Evolutionary conservation across 495 filamentous ascomycete genomes (phyloP).

Genomic region (Trichoderma orchidacearum): DNA sequence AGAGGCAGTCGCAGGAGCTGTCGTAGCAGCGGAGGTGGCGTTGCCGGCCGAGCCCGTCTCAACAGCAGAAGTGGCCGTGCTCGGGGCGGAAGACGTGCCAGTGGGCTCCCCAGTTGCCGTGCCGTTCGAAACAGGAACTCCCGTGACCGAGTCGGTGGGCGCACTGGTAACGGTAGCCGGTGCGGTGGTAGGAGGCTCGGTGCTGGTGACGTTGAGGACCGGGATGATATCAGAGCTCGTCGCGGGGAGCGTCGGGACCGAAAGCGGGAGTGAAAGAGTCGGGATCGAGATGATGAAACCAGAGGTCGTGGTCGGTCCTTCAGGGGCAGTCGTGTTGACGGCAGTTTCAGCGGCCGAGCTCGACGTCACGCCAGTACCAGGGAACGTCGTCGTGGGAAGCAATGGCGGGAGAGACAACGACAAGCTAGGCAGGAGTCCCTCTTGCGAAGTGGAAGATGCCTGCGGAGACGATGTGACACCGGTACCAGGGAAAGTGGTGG

Average conservation of each 20-base stretch:
- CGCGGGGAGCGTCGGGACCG: not conserved
- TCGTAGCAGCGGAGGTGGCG: not conserved
- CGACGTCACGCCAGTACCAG: too few species aligned
- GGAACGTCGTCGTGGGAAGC: not conserved
- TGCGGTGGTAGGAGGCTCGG: not conserved
- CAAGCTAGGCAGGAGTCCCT: too few species aligned
- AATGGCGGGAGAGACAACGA: too few species aligned
- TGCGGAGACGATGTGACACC: too few species aligned
- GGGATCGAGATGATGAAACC: not conserved
- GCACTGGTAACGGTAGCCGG: not conserved
- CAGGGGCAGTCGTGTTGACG: not conserved
- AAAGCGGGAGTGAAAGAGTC: not conserved
- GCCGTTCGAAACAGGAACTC: not conserved
- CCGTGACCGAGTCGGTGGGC: not conserved
- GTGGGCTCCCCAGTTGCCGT: not conserved
- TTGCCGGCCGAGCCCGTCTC: not conserved
- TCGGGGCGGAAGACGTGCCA: not conserved
- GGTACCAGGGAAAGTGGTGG: too few species aligned
- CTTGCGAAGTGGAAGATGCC: too few species aligned
- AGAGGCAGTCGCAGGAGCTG: not conserved
- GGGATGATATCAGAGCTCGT: not conserved
- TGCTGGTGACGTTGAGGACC: not conserved
- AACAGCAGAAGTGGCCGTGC: not conserved
- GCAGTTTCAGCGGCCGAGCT: not conserved
- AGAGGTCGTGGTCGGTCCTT: not conserved